Base-by-base conservation (phyloP, 768 basidiomycete species). In the Podaxis pistillaris region DNA sequence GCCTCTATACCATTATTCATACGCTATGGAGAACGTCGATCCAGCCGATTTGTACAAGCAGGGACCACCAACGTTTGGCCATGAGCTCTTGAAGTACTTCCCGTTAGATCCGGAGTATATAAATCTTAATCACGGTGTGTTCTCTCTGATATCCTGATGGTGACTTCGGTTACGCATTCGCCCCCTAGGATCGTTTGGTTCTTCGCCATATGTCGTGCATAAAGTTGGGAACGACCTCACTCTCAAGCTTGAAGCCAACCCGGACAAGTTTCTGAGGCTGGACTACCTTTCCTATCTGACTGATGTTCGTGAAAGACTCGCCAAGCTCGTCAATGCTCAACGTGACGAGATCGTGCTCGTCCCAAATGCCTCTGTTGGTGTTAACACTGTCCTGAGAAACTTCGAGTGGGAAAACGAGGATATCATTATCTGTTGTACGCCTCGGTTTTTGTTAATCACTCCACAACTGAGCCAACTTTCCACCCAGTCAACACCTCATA, bases 381-480 rank as follows among this genome's bases (percentile, higher is more conserved):
- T 94, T 37, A 86, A 87, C 66, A 90, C 86, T 9, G 75, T 94
- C 55, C 70, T 91, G 36, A 74, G 81, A 52, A 91, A 91, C 63
- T 77, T 94, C 33, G 75, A 81, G 40, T 92, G 88, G 89, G 76
- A 82, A 40, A 70, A 83, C 54, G 86, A 82, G 0, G 92, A 94
- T 71, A 74, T 89, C 8, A 78, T 94, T 57, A 74, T 93, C 50
- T 76, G 73, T 13, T 83, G 89, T 90, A 68, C 49, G 83, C 77
- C 5, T 61, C 17, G 24, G 4, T 13, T 6, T 61, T 22, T 40
- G 5, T 28, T 28, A 33, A 80, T 36, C 24, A 37, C 8, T 19
- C n/a, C 2, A 46, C 12, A 30, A 40, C 22, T 62, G 46, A 65
- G 22, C 19, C 49, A 19, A 47, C 36, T 56, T 17, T 6, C n/a